Evolutionary conservation across 2,329 filamentous ascomycete genomes (phyloP).

Genomic region (Daldinia sp.): DNA sequence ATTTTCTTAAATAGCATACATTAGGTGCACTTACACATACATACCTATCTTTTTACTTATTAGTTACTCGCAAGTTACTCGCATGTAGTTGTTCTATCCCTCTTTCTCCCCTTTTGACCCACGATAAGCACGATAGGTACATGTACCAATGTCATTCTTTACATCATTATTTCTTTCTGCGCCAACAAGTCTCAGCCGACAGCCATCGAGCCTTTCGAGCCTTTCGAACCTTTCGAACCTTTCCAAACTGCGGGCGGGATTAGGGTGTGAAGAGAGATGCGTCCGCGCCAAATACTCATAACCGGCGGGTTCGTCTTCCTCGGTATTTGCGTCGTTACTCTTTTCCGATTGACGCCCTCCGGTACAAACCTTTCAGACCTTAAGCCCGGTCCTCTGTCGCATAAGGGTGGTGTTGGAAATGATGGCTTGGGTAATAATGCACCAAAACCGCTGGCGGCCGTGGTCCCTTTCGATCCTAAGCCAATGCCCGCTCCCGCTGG

Average conservation of each 20-base stretch:
- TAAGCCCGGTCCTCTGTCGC: slow-evolving; percentile 24
- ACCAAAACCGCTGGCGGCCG: slow-evolving; percentile 20
- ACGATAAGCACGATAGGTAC: slow-evolving; percentile 30
- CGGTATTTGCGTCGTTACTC: slow-evolving; percentile 47
- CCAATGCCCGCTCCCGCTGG: slow-evolving; percentile 53
- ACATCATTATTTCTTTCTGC: slow-evolving; percentile 20
- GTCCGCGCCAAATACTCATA: slow-evolving; percentile 52
- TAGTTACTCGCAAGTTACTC: too few relatives aligned
- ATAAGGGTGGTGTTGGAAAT: slow-evolving; percentile 21
- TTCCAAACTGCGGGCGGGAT: slow-evolving; percentile 9
- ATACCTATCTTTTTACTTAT: not conserved
- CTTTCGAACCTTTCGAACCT: too few relatives aligned
- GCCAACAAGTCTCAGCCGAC: slow-evolving; percentile 34
- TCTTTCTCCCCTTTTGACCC: slow-evolving; percentile 9
- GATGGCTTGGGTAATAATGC: slow-evolving; percentile 9
- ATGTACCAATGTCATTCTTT: slow-evolving; percentile 39
- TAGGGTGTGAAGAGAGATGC: slow-evolving; percentile 42
- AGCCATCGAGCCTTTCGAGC: slow-evolving; percentile 20
- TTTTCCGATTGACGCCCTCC: slow-evolving; percentile 40
- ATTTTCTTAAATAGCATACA: slow-evolving; percentile 5
- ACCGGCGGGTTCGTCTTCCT: slow-evolving; percentile 50
- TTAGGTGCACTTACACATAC: too few relatives aligned
- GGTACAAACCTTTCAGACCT: slow-evolving; percentile 36
- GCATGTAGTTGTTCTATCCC: not conserved
- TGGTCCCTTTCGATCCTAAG: slow-evolving; percentile 37